Percentiles rank a stretch among this genome's conserved stretches.
phyloP scores from a whole-genome alignment of 1,284 basidiomycete species.

The Cryptococcus sp. region DNA sequence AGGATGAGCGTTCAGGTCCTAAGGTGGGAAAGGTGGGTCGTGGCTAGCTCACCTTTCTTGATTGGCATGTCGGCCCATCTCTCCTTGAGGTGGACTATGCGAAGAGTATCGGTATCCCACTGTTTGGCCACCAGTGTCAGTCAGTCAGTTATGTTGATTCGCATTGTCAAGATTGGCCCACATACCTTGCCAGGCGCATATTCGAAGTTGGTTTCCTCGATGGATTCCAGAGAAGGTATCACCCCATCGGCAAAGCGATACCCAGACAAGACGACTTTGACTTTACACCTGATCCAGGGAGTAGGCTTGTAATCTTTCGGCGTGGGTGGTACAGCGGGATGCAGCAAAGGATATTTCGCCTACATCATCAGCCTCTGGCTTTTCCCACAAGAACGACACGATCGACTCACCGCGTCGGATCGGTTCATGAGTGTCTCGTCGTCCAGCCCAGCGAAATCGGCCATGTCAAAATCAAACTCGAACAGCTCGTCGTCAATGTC shows the following conservation, averaged over 20 bases:
- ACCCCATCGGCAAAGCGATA: constrained; percentile 19
- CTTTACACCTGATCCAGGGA: constrained; percentile 31
- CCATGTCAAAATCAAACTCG: constrained; percentile 35
- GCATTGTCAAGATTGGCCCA: too few species aligned
- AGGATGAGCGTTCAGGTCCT: too few species aligned
- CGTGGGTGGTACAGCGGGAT: constrained; percentile 30
- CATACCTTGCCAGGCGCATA: constrained; percentile 17
- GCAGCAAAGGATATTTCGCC: constrained; percentile 28
- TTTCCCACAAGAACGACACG: too few species aligned
- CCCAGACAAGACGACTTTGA: constrained; percentile 26
- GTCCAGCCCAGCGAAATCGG: constrained; percentile 28
- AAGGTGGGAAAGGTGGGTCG: too few species aligned
- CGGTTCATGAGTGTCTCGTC: constrained; percentile 23
- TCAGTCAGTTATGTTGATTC: too few species aligned
- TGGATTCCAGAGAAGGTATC: constrained; percentile 6
- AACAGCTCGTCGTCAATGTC: constrained; percentile 23
- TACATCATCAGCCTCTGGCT: constrained; percentile 2
- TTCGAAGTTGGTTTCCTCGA: neutral
- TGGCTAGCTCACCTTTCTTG: constrained; percentile 19
- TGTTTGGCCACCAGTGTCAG: constrained; percentile 29
- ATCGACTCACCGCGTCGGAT: too few species aligned
- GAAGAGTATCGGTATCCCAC: constrained; percentile 8
- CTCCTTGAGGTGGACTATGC: constrained; percentile 39
- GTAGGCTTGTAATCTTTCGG: constrained; percentile 27
- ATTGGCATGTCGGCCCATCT: constrained; percentile 38